Percentiles rank a stretch among this genome's conserved stretches.
Evolutionary conservation across 345 rosid species (phyloP).

Genomic region (Boechera retrofracta): DNA sequence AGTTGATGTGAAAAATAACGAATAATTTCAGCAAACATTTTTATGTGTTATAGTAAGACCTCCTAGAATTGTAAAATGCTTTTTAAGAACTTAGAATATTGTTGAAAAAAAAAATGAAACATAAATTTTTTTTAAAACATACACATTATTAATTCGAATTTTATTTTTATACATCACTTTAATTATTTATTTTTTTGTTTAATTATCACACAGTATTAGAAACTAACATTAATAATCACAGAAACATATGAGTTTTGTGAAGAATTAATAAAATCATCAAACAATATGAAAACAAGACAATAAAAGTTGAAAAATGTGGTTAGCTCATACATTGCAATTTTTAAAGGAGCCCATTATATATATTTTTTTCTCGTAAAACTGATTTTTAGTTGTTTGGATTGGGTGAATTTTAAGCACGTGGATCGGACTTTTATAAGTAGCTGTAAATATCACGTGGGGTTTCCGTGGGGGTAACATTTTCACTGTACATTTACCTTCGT

Average conservation of each 20-base stretch:
- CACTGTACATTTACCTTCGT: background rate
- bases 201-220: too few species aligned
- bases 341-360: background rate
- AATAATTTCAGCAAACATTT: background rate
- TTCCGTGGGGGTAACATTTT: conserved; percentile 11
- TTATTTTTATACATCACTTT: too few species aligned
- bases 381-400: background rate
- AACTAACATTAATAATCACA: too few species aligned
- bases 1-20: too few species aligned
- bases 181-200: too few species aligned
- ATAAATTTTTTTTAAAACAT: too few species aligned
- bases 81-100: too few species aligned
- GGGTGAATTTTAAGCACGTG: background rate
- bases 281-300: background rate
- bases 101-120: background rate
- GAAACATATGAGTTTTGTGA: too few species aligned
- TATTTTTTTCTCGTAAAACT: background rate
- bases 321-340: too few species aligned
- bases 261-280: background rate
- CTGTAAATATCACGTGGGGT: background rate
- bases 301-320: too few species aligned
- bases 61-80: background rate
- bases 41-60: background rate
- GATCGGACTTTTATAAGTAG: background rate
- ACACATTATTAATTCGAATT: too few species aligned